phyloP scores from a whole-genome alignment of 163 green algal genomes.

The Chlorella variabilis region DNA sequence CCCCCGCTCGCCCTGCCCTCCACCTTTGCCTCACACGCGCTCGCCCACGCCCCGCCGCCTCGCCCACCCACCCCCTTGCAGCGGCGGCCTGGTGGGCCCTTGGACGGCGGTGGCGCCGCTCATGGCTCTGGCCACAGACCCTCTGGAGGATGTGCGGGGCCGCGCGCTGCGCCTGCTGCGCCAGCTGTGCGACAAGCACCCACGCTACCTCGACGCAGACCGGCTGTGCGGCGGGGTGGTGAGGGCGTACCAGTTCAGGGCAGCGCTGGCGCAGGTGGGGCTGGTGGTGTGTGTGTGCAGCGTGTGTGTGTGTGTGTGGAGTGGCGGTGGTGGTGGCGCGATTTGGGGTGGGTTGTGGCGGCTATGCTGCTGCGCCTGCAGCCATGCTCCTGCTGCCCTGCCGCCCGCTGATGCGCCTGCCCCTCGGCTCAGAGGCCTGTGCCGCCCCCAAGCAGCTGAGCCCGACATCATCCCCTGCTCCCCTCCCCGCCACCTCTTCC shows the following conservation, averaged over 20 bases:
- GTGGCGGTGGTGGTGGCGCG: too few species aligned
- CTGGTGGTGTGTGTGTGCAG: background rate
- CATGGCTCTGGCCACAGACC: conserved; percentile 75
- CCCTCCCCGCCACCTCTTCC: background rate
- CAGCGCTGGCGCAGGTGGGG: conserved; percentile 7
- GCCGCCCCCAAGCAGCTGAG: too few species aligned
- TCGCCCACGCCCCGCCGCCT: too few species aligned
- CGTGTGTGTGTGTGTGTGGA: background rate
- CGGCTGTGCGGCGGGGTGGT: conserved; percentile 63
- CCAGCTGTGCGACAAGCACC: conserved; percentile 51
- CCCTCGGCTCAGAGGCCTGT: too few species aligned
- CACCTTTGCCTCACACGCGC: too few species aligned
- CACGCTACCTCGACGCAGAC: conserved; percentile 52
- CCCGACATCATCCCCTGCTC: too few species aligned
- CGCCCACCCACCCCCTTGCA: too few species aligned
- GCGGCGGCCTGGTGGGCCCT: conserved; percentile 78
- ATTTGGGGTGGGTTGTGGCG: too few species aligned
- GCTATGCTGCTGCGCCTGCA: too few species aligned
- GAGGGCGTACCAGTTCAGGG: conserved; percentile 14
- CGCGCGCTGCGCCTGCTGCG: conserved; percentile 64
- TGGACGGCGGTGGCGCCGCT: conserved; percentile 77
- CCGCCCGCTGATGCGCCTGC: too few species aligned
- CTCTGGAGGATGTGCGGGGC: conserved; percentile 51
- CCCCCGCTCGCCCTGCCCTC: too few species aligned
- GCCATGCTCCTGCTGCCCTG: too few species aligned